Conservation (phyloP, 306 rosid species). For the Prunus mongolica region DNA sequence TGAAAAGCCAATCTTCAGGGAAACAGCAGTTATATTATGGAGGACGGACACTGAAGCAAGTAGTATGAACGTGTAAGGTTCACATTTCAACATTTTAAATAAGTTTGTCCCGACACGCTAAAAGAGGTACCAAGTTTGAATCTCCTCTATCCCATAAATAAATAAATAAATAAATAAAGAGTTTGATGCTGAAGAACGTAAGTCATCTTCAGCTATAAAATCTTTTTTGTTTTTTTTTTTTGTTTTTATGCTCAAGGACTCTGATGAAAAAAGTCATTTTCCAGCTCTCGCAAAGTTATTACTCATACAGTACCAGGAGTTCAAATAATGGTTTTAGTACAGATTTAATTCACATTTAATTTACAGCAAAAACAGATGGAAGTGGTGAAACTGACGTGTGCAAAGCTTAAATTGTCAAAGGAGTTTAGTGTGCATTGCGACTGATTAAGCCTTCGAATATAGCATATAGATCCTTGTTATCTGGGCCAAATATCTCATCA, state of each 20-base stretch:
- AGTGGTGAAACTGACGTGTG: slow-evolving; percentile 4
- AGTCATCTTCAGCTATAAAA: too few relatives aligned
- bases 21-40: neutral
- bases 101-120: too few relatives aligned
- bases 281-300: neutral
- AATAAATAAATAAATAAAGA: too few relatives aligned
- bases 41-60: neutral
- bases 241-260: neutral
- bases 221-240: too few relatives aligned
- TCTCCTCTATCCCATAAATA: too few relatives aligned
- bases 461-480: slow-evolving; percentile 77
- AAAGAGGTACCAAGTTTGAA: too few relatives aligned
- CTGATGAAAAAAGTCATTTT: slow-evolving; percentile 11
- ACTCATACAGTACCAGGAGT: slow-evolving; percentile 7
- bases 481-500: slow-evolving; percentile 86
- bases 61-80: neutral
- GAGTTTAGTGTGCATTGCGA: slow-evolving; percentile 59
- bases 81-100: neutral
- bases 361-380: slow-evolving; percentile 21
- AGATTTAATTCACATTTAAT: slow-evolving; percentile 7
- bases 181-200: neutral
- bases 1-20: neutral
- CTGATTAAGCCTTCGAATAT: slow-evolving; percentile 85
- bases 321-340: slow-evolving; percentile 39
- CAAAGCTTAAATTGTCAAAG: slow-evolving; percentile 14